A percentile compares a stretch with the other conserved stretches of the same genome.
Evolutionary conservation across 805 yeast species (phyloP).

Genomic region (Saturnispora silvae): DNA sequence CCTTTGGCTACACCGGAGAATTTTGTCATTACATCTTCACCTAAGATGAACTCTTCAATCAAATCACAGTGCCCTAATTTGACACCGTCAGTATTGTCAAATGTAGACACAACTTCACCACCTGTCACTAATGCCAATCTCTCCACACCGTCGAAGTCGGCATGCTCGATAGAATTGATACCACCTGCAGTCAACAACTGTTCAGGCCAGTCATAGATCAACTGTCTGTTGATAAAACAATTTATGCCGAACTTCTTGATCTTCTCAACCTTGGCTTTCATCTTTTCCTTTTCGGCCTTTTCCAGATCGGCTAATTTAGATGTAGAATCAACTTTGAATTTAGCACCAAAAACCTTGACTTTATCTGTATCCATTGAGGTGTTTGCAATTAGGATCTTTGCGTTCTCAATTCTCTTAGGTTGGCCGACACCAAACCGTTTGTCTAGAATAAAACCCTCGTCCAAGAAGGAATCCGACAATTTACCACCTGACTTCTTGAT

Average conservation of each 20-base stretch:
- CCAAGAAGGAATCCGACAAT: conserved; percentile 82
- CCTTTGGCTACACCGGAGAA: conserved; percentile 95
- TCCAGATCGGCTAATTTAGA: conserved; percentile 65
- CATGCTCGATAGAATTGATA: conserved; percentile 92
- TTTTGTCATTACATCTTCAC: conserved; percentile 82
- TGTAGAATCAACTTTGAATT: conserved; percentile 92
- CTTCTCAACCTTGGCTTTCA: conserved; percentile 81
- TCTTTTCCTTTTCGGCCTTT: conserved; percentile 74
- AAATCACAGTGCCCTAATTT: conserved; percentile 79
- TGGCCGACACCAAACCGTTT: conserved; percentile 92
- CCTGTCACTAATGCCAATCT: conserved; percentile 94
- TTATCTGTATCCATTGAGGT: conserved; percentile 96
- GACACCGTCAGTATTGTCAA: conserved; percentile 82
- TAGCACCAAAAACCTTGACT: conserved; percentile 95
- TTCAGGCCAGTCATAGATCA: conserved; percentile 97
- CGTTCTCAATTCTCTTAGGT: conserved; percentile 75
- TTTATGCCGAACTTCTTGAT: conserved; percentile 73
- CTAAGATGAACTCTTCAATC: conserved; percentile 87
- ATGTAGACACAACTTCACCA: conserved; percentile 95
- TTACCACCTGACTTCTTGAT: conserved; percentile 92
- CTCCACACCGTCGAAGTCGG: conserved; percentile 97
- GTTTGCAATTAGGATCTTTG: conserved; percentile 84
- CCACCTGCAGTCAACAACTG: conserved; percentile 81
- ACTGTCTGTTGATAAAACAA: conserved; percentile 89
- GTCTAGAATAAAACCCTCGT: conserved; percentile 89